A percentile compares a stretch with the other conserved stretches of the same genome.
Evolutionary conservation across 2,329 filamentous ascomycete genomes (phyloP).

Genomic region (Xylaria sp.): DNA sequence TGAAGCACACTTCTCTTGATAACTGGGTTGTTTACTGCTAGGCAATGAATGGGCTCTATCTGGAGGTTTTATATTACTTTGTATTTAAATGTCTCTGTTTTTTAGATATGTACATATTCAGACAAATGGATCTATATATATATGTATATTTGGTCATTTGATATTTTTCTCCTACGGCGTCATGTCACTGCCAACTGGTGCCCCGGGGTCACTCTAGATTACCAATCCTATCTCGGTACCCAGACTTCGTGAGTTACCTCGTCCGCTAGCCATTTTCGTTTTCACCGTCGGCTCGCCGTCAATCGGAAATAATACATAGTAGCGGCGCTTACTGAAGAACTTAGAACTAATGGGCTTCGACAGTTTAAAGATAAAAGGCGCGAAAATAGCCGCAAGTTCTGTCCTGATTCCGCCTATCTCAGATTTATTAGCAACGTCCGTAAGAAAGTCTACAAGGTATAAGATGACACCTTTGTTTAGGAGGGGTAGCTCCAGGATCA

Average conservation of each 20-base stretch:
- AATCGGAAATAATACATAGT: neutral
- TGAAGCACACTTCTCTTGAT: slow-evolving; percentile 36
- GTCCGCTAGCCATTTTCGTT: neutral
- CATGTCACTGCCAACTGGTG: neutral
- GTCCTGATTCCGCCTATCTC: neutral
- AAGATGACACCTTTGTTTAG: neutral
- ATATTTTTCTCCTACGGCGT: neutral
- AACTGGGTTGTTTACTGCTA: slow-evolving; percentile 38
- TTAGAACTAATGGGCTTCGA: neutral
- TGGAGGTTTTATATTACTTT: slow-evolving; percentile 4
- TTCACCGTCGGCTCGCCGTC: neutral
- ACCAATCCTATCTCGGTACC: neutral
- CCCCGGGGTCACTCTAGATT: neutral
- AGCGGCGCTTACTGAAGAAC: neutral
- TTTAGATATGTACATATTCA: slow-evolving; percentile 4
- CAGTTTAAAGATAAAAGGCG: neutral
- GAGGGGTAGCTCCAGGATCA: neutral
- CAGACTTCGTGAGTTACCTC: neutral
- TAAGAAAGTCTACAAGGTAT: neutral
- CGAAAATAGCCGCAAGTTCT: neutral
- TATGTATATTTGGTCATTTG: neutral
- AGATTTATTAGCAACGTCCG: neutral
- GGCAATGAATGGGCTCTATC: neutral
- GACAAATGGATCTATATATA: neutral
- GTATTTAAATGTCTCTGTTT: neutral